These are phyloP conservation scores for Aspergillus pseudoglaucus DNA, from an alignment of 2,329 filamentous ascomycete genomes.

Conservation along the genomic window DNA sequence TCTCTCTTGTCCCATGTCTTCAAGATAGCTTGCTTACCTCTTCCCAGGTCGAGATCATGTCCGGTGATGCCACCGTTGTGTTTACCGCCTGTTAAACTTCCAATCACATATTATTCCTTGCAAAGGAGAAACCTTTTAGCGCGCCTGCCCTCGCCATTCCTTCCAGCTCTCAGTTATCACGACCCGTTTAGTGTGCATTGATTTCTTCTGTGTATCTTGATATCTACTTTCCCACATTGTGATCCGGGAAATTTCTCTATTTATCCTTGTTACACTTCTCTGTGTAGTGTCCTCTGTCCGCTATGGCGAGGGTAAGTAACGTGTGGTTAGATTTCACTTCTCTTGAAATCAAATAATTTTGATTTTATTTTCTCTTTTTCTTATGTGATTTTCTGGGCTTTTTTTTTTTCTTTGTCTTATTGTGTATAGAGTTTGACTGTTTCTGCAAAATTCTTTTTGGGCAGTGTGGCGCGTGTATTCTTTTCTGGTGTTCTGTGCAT, in stretches of 20 bases:
- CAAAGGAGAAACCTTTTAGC: slow-evolving; percentile 5
- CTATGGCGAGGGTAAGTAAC: slow-evolving; percentile 8
- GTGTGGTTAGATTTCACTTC: slow-evolving; percentile 19
- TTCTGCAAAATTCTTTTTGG: background rate
- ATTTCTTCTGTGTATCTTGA: slow-evolving; percentile 34
- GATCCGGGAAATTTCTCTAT: slow-evolving; percentile 16
- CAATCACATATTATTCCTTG: background rate
- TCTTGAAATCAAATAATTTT: slow-evolving; percentile 12
- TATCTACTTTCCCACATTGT: slow-evolving; percentile 21
- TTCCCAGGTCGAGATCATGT: slow-evolving; percentile 43
- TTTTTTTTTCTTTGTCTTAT: background rate
- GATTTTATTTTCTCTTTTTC: slow-evolving; percentile 4
- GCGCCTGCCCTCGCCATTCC: slow-evolving; percentile 2
- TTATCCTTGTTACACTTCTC: background rate
- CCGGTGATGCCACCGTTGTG: slow-evolving; percentile 46
- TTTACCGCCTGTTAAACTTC: slow-evolving; percentile 21
- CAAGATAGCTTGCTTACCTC: slow-evolving; percentile 7
- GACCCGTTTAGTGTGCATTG: slow-evolving; percentile 23
- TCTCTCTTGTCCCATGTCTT: background rate
- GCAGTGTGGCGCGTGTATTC: background rate
- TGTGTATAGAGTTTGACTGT: background rate
- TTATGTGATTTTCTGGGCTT: background rate
- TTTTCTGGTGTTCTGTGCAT: background rate
- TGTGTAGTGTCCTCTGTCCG: slow-evolving; percentile 8
- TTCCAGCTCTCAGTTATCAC: slow-evolving; percentile 16